phyloP scores from a whole-genome alignment of 202 grass and related monocot genomes.

The Carex arenaria region DNA sequence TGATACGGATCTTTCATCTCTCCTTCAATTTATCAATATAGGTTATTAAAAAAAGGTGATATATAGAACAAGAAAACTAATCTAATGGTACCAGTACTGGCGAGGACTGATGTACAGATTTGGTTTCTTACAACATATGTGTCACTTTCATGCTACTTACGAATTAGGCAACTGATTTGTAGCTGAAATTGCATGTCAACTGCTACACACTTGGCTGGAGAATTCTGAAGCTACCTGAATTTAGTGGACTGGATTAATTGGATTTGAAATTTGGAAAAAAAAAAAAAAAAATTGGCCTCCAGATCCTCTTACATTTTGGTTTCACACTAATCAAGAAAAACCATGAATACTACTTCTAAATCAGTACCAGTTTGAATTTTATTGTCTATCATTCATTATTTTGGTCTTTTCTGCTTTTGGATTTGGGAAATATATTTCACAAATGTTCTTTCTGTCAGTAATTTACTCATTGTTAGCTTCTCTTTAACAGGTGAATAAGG shows the following conservation, averaged over 20 bases:
- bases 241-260: slow-evolving; percentile 9
- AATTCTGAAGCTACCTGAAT: background rate
- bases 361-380: background rate
- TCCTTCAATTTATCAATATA: background rate
- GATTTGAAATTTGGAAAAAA: background rate
- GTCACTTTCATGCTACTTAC: background rate
- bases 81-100: background rate
- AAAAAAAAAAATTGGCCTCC: background rate
- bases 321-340: background rate
- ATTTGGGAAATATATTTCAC: background rate
- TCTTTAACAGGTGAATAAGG: background rate
- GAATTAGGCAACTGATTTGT: background rate
- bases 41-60: background rate
- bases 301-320: background rate
- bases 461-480: background rate
- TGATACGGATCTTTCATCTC: background rate
- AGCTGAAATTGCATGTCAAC: background rate
- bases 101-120: background rate
- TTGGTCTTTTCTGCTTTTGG: background rate
- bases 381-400: background rate
- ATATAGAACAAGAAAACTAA: background rate
- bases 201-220: background rate
- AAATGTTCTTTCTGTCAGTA: background rate
- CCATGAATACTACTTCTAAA: background rate
- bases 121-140: background rate